Evolutionary conservation across 2,329 filamentous ascomycete species (phyloP).

Genomic region (Colletotrichum sp.): DNA sequence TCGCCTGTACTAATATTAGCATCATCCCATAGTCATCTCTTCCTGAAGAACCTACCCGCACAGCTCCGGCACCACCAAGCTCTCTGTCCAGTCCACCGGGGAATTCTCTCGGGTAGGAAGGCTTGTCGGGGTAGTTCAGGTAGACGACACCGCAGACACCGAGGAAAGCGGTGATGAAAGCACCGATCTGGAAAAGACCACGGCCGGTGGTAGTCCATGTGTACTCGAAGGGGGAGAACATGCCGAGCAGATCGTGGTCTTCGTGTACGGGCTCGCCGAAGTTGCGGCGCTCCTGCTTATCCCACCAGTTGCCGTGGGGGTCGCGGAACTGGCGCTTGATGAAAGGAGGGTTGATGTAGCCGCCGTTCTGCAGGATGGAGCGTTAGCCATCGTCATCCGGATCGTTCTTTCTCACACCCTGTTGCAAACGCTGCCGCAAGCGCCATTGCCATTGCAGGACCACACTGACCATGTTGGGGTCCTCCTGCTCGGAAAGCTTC

Average conservation of each 20-base stretch:
- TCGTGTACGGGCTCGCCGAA: slow-evolving; percentile 97
- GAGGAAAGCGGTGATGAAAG: slow-evolving; percentile 69
- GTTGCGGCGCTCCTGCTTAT: slow-evolving; percentile 96
- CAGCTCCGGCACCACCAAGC: slow-evolving; percentile 71
- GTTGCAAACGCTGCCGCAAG: background rate
- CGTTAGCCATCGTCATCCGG: slow-evolving; percentile 23
- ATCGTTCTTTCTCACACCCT: background rate
- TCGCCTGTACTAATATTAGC: slow-evolving; percentile 45
- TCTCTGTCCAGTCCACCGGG: slow-evolving; percentile 76
- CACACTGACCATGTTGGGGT: slow-evolving; percentile 69
- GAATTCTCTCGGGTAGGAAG: slow-evolving; percentile 72
- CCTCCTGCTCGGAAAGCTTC: slow-evolving; percentile 61
- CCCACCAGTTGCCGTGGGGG: slow-evolving; percentile 94
- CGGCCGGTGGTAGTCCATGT: slow-evolving; percentile 78
- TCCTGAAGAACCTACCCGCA: slow-evolving; percentile 61
- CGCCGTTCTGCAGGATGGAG: slow-evolving; percentile 70
- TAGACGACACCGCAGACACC: slow-evolving; percentile 72
- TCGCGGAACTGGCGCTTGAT: slow-evolving; percentile 93
- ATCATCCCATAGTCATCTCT: background rate
- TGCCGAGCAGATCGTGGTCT: slow-evolving; percentile 90
- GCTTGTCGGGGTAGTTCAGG: slow-evolving; percentile 74
- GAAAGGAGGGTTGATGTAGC: slow-evolving; percentile 78
- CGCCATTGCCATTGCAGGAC: background rate
- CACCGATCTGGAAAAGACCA: slow-evolving; percentile 70
- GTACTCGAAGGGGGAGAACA: slow-evolving; percentile 90